A percentile compares a stretch with the other conserved stretches of the same genome.
These are phyloP conservation scores for Bipolaris zeicola DNA, from an alignment of 2,329 filamentous ascomycete species.

Conservation along the genomic window DNA sequence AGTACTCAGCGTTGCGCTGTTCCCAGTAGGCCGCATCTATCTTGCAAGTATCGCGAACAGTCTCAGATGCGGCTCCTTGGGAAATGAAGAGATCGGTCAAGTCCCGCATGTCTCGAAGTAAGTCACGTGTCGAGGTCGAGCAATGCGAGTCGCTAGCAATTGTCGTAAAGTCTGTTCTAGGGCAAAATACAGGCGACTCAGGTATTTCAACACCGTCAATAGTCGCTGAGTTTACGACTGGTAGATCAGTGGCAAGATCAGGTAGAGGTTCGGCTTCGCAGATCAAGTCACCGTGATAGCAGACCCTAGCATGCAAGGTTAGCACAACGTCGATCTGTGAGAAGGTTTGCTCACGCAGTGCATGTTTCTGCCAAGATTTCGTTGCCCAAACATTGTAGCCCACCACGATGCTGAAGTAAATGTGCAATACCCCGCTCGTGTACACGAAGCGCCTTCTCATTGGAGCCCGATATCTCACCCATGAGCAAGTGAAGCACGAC, in stretches of 20 bases:
- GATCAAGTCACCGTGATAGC: constrained; percentile 35
- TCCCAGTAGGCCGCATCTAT: constrained; percentile 4
- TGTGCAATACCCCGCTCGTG: constrained; percentile 34
- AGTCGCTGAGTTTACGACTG: background rate
- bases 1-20: constrained; percentile 16
- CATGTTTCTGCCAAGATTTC: constrained; percentile 26
- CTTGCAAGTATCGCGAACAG: constrained; percentile 5
- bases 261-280: constrained; percentile 31
- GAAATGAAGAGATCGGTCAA: constrained; percentile 39
- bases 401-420: constrained; percentile 33
- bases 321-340: constrained; percentile 6
- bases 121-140: constrained; percentile 24
- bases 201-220: constrained; percentile 23
- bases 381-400: constrained; percentile 21
- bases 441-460: constrained; percentile 32
- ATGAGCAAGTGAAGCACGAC: constrained; percentile 39
- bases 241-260: constrained; percentile 23
- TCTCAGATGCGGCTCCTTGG: constrained; percentile 6
- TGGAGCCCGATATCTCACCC: constrained; percentile 40
- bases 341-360: constrained; percentile 27
- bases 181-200: constrained; percentile 45
- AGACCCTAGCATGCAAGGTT: constrained; percentile 17
- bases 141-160: constrained; percentile 29
- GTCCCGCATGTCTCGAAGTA: constrained; percentile 42
- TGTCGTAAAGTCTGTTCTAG: constrained; percentile 26